Evolutionary conservation across 2,329 filamentous ascomycete species (phyloP).

Genomic region (Nannizziopsis barbatae): DNA sequence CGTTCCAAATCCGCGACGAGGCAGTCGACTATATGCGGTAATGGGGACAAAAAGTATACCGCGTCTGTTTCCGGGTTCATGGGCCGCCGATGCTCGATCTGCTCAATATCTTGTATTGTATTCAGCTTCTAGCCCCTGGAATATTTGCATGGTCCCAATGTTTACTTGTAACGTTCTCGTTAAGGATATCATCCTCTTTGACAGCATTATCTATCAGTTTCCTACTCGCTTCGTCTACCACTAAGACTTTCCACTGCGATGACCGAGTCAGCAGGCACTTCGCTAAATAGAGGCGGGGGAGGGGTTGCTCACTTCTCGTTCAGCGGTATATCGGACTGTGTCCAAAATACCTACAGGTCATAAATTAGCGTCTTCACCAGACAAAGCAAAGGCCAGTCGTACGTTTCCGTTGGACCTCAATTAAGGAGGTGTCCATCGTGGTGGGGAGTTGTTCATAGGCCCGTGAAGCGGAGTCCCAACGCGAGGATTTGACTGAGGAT

Average conservation of each 20-base stretch:
- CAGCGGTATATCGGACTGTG: slow-evolving; percentile 65
- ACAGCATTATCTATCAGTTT: slow-evolving; percentile 83
- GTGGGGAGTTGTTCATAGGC: slow-evolving; percentile 21
- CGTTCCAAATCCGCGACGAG: slow-evolving; percentile 85
- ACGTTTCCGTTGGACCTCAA: slow-evolving; percentile 74
- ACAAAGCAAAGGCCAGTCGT: slow-evolving; percentile 22
- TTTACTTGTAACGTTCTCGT: slow-evolving; percentile 86
- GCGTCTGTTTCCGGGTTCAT: slow-evolving; percentile 85
- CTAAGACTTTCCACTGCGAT: slow-evolving; percentile 84
- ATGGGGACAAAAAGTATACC: slow-evolving; percentile 79
- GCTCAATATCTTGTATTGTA: slow-evolving; percentile 64
- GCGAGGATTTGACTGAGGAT: background rate
- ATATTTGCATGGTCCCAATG: slow-evolving; percentile 9
- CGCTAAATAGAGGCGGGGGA: slow-evolving; percentile 19
- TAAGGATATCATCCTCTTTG: slow-evolving; percentile 93
- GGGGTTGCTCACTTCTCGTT: slow-evolving; percentile 55
- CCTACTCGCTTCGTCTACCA: slow-evolving; percentile 72
- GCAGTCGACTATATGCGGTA: slow-evolving; percentile 82
- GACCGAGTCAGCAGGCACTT: slow-evolving; percentile 21
- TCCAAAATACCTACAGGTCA: slow-evolving; percentile 52
- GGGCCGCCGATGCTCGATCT: slow-evolving; percentile 75
- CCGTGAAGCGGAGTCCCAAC: background rate
- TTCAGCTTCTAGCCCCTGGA: slow-evolving; percentile 11
- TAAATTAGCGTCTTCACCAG: slow-evolving; percentile 3
- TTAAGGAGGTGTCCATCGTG: slow-evolving; percentile 73